These are phyloP conservation scores for Aspergillus awamori DNA, from an alignment of 2,329 filamentous ascomycete genomes.

Conservation along the genomic window DNA sequence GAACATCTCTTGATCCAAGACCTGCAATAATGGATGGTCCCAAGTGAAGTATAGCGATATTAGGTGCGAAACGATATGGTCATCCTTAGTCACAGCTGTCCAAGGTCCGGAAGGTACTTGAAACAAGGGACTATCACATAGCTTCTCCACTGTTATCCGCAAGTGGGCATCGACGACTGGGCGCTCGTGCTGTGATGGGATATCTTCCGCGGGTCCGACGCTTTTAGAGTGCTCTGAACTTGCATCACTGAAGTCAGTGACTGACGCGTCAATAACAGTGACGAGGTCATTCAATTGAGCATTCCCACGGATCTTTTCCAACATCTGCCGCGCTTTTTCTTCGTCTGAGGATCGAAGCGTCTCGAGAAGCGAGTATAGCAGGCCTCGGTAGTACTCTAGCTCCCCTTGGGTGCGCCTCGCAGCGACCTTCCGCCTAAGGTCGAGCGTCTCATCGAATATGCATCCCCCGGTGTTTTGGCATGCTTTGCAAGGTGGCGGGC, in stretches of 20 bases:
- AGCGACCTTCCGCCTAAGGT: constrained; percentile 42
- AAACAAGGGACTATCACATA: constrained; percentile 40
- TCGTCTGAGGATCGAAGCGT: constrained; percentile 31
- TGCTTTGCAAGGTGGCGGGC: constrained; percentile 39
- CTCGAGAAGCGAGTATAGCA: constrained; percentile 36
- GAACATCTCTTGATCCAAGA: constrained; percentile 78
- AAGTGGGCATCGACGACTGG: constrained; percentile 23
- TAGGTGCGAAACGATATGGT: constrained; percentile 74
- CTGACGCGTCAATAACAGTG: constrained; percentile 23
- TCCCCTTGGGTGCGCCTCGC: constrained; percentile 41
- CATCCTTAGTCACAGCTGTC: constrained; percentile 78
- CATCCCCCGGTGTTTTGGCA: constrained; percentile 37
- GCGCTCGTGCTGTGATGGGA: constrained; percentile 9
- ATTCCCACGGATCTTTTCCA: constrained; percentile 33
- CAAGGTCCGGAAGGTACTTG: constrained; percentile 54
- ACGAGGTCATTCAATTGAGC: constrained; percentile 32
- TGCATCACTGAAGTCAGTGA: constrained; percentile 24
- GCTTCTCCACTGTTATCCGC: constrained; percentile 35
- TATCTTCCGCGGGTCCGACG: constrained; percentile 12
- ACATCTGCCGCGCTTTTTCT: constrained; percentile 27
- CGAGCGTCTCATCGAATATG: constrained; percentile 39
- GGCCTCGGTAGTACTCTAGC: constrained; percentile 36
- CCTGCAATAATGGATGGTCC: constrained; percentile 83
- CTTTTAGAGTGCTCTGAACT: constrained; percentile 18
- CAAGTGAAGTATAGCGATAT: constrained; percentile 93